Evolutionary conservation across 768 basidiomycete species (phyloP), one percentile per base, ranked within the genome.

Genomic region (Trametes elegans): DNA sequence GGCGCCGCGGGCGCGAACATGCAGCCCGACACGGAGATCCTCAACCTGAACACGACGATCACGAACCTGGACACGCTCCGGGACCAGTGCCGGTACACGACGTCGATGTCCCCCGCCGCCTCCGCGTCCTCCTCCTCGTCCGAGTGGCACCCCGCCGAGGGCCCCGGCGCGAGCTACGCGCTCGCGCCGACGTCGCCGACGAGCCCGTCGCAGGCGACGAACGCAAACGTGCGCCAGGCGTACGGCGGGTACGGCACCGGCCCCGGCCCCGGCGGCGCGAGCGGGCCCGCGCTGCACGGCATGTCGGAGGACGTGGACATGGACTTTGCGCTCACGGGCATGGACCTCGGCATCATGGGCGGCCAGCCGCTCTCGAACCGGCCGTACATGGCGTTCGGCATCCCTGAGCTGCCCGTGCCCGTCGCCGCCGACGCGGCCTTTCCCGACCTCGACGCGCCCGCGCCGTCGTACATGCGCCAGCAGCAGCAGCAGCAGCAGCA

Each of bases 301-400:
- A 50, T 50, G 28, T 16, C 56, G n/a, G 57, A 52, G 45, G 50
- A 52, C 46, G 39, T 53, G 51, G 53, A 59, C n/a, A 56, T 60
- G 56, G 58, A 61, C 49, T 36, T 58, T 43, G 21, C 51, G 48
- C 38, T 60, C 40, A 40, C 52, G 36, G 61, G 62, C 24, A 66
- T 70, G 60, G 71, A 71, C 41, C 62, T 73, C 18, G 74, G 71
- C 16, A 75, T 78, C 72, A 63, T 73, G 21, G 71, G 73, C 26
- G 76, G 76, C 18, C 69, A 76, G 47, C 69, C 71, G 38, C 66
- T 78, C 31, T 67, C 75, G 10, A 65, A 74, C 51, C 66, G 70
- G 13, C 76, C 76, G 32, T 77, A 71, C 64, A 62, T 68, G 39
- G 51, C 61, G 21, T 58, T 64, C 39, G 59, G 53, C 29, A 51